Evolutionary conservation across 108 stramenopile species (phyloP).

Genomic region (Fragilariopsis cylindrus): DNA sequence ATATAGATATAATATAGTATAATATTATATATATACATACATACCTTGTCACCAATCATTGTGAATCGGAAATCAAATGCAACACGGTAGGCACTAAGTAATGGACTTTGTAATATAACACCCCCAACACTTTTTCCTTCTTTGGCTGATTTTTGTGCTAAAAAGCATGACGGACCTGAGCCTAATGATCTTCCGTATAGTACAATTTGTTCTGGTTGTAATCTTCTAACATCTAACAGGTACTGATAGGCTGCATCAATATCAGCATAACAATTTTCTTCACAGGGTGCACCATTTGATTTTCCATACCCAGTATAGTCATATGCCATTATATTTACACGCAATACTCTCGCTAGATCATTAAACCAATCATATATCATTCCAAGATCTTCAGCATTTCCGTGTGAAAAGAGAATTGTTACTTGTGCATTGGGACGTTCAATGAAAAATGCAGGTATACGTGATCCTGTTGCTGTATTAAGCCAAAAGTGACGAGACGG

Average conservation of each 20-base stretch:
- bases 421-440: conserved; percentile 83
- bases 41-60: conserved; percentile 89
- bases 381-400: conserved; percentile 92
- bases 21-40: conserved; percentile 13
- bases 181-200: conserved; percentile 90
- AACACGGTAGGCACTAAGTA: conserved; percentile 92
- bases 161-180: conserved; percentile 92
- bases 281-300: conserved; percentile 68
- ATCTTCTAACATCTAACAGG: conserved; percentile 64
- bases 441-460: conserved; percentile 89
- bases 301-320: conserved; percentile 95
- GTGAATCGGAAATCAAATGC: conserved; percentile 94
- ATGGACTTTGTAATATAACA: conserved; percentile 92
- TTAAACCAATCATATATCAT: conserved; percentile 96
- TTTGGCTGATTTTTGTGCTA: conserved; percentile 83
- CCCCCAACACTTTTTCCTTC: conserved; percentile 88
- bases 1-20: not conserved
- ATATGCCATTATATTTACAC: conserved; percentile 96
- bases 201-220: conserved; percentile 89
- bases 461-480: conserved; percentile 59
- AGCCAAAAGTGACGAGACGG: conserved; percentile 92
- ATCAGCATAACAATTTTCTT: conserved; percentile 88
- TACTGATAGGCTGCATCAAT: conserved; percentile 94
- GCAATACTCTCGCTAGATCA: conserved; percentile 79
- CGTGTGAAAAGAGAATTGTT: conserved; percentile 91